phyloP scores from a whole-genome alignment of 129 eudicot species.

The Pseudognaphalium luteoalbum region DNA sequence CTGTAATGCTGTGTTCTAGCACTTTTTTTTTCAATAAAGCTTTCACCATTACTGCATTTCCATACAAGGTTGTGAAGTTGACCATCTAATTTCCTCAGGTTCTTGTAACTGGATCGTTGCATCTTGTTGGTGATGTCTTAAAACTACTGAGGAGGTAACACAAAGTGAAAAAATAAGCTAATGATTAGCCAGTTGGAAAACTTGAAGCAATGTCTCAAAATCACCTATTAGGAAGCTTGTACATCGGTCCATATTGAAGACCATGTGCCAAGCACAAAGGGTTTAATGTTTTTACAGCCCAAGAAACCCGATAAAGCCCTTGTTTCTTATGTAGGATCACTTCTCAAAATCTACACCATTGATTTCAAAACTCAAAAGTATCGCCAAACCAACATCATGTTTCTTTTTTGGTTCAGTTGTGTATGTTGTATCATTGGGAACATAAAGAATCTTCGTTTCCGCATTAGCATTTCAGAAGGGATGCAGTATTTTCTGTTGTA shows the following conservation, averaged over 20 bases:
- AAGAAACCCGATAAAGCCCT: background rate
- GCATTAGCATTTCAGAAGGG: background rate
- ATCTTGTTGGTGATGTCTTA: constrained; percentile 87
- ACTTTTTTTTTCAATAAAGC: background rate
- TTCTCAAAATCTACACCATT: background rate
- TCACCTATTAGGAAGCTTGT: constrained; percentile 14
- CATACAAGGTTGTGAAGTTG: background rate
- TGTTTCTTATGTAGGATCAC: background rate
- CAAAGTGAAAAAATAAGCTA: background rate
- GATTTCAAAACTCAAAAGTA: background rate
- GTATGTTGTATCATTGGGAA: constrained; percentile 12
- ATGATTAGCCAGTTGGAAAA: background rate
- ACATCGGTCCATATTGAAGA: background rate
- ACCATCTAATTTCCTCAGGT: constrained; percentile 43
- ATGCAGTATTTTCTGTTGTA: background rate
- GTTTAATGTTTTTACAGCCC: background rate
- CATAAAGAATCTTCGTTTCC: background rate
- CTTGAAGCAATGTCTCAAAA: background rate
- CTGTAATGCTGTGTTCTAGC: background rate
- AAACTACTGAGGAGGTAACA: constrained; percentile 62
- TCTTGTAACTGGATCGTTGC: constrained; percentile 88
- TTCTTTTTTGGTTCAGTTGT: background rate
- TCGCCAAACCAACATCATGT: background rate
- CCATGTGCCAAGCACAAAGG: constrained; percentile 11
- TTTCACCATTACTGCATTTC: background rate